These are phyloP conservation scores for Entonaema liquescens DNA, from an alignment of 495 filamentous ascomycete genomes.

Conservation along the genomic window DNA sequence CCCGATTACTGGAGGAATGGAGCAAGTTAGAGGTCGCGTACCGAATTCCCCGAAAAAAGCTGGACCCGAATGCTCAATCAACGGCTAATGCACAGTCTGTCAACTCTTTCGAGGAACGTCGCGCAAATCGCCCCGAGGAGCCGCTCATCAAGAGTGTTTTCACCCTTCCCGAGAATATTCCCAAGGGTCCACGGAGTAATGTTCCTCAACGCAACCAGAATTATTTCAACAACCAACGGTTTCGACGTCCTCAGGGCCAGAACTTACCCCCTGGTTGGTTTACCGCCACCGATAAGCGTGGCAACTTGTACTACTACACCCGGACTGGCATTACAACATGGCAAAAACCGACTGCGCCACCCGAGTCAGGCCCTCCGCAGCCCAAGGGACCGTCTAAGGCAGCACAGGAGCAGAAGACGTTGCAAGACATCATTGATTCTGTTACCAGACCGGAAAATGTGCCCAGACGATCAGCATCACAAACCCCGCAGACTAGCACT, in stretches of 20 bases:
- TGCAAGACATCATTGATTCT: conserved; percentile 87
- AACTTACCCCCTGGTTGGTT: conserved; percentile 86
- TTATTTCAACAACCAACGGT: conserved; percentile 67
- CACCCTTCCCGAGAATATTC: conserved; percentile 59
- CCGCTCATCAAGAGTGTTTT: conserved; percentile 49
- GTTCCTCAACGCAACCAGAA: conserved; percentile 68
- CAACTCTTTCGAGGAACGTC: conserved; percentile 72
- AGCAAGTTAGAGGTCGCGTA: conserved; percentile 90
- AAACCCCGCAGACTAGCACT: conserved; percentile 71
- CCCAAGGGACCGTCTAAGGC: conserved; percentile 71
- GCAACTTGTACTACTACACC: conserved; percentile 83
- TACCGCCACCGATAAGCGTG: conserved; percentile 68
- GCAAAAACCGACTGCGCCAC: conserved; percentile 72
- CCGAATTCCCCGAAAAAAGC: conserved; percentile 84
- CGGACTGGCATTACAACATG: conserved; percentile 78
- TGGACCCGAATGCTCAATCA: conserved; percentile 51
- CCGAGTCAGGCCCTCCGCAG: conserved; percentile 65
- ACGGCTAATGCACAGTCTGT: conserved; percentile 43
- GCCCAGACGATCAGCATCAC: conserved; percentile 57
- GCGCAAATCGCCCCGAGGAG: conserved; percentile 68
- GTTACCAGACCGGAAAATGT: conserved; percentile 71
- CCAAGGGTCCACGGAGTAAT: conserved; percentile 72
- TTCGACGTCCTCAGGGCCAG: conserved; percentile 60
- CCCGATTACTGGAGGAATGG: conserved; percentile 81
- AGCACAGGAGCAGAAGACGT: conserved; percentile 58